These are phyloP conservation scores for Leishmania lainsoni DNA, from an alignment of 208 protist genomes.

Conservation along the genomic window DNA sequence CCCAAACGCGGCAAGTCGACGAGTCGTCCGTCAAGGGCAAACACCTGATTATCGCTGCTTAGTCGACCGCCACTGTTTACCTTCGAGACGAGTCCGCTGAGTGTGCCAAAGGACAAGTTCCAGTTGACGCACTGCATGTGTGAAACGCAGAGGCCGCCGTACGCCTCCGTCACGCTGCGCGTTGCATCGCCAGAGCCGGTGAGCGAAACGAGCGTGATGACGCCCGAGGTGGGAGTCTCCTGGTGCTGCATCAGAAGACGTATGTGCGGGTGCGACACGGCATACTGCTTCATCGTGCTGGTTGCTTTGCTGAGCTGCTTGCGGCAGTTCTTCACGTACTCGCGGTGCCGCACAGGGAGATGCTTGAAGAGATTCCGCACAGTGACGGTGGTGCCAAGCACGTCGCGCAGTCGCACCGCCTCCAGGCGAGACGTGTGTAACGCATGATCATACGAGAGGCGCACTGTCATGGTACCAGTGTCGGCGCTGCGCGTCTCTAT, in stretches of 20 bases:
- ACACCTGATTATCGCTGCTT: constrained; percentile 70
- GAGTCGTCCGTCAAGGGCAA: constrained; percentile 77
- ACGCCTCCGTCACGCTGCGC: constrained; percentile 75
- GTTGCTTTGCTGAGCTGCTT: constrained; percentile 64
- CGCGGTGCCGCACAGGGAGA: constrained; percentile 90
- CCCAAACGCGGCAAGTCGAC: constrained; percentile 77
- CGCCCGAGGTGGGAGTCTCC: constrained; percentile 40
- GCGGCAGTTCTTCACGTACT: constrained; percentile 82
- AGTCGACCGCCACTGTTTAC: constrained; percentile 52
- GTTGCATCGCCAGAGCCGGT: constrained; percentile 67
- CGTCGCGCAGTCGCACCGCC: constrained; percentile 21
- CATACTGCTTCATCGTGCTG: constrained; percentile 81
- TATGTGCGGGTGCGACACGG: constrained; percentile 80
- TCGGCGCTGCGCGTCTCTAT: constrained; percentile 69
- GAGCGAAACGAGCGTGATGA: constrained; percentile 67
- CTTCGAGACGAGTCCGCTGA: constrained; percentile 72
- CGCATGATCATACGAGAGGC: constrained; percentile 49
- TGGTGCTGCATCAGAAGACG: constrained; percentile 71
- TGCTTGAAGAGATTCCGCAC: constrained; percentile 76
- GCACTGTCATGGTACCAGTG: constrained; percentile 39
- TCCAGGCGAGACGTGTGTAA: constrained; percentile 25
- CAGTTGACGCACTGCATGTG: constrained; percentile 67
- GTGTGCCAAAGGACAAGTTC: constrained; percentile 52
- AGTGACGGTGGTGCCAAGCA: constrained; percentile 80
- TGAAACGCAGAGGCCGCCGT: constrained; percentile 70